Evolutionary conservation across 177 flowering plant genomes (phyloP).

Genomic region (Vitis hybrid): DNA sequence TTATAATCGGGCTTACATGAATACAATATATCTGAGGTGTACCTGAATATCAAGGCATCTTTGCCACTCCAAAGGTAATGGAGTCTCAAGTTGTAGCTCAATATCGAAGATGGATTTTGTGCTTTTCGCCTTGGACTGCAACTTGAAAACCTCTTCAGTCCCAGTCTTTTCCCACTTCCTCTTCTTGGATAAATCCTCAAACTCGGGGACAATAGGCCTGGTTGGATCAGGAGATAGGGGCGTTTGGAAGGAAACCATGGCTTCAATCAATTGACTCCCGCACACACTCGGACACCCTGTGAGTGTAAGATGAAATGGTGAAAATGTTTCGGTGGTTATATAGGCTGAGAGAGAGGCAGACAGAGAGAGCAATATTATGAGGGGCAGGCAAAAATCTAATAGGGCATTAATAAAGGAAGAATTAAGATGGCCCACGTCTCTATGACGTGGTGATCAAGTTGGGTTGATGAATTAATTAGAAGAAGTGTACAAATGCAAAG

Average conservation of each 20-base stretch:
- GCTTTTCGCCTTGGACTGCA: constrained; percentile 12
- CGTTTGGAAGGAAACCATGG: constrained; percentile 65
- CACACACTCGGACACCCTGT: no score
- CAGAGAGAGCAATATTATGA: background rate
- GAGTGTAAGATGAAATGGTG: constrained; percentile 1
- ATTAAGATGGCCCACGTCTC: constrained; percentile 30
- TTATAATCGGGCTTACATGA: background rate
- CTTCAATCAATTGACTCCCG: background rate
- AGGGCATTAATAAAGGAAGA: constrained; percentile 32
- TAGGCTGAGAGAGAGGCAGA: constrained; percentile 23
- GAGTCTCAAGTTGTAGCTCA: constrained; percentile 57
- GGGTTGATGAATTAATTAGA: constrained; percentile 17
- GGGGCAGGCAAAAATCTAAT: constrained; percentile 35
- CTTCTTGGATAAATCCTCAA: constrained; percentile 47
- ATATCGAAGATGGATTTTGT: constrained; percentile 24
- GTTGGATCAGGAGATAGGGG: constrained; percentile 24
- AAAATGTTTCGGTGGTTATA: constrained; percentile 26
- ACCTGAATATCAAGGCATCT: constrained; percentile 80
- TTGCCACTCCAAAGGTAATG: constrained; percentile 78
- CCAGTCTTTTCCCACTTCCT: constrained; percentile 42
- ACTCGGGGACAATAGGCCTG: constrained; percentile 14
- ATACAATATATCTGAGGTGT: background rate
- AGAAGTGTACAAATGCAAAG: no score
- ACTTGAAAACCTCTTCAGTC: constrained; percentile 14
- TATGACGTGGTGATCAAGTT: constrained; percentile 35